phyloP scores from a whole-genome alignment of 345 rosid species.

The Pugionium cornutum region DNA sequence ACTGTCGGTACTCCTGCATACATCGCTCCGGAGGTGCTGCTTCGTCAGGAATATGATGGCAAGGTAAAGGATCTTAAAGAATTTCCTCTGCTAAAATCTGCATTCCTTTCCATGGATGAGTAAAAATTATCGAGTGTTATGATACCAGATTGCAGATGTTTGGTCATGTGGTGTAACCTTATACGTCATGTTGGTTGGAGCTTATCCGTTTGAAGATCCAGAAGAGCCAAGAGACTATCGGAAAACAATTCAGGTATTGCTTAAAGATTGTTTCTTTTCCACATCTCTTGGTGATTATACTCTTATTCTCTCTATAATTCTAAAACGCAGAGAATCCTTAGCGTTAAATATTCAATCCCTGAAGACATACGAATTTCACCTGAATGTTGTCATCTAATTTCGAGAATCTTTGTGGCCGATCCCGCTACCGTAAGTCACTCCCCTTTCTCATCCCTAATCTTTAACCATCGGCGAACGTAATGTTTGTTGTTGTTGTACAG shows the following conservation, averaged over 20 bases:
- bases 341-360: conserved; percentile 42
- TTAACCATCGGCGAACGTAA: no score
- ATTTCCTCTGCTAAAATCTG: background rate
- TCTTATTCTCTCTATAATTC: background rate
- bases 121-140: background rate
- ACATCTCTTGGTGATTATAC: no score
- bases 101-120: no score
- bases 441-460: no score
- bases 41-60: conserved; percentile 84
- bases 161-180: conserved; percentile 98
- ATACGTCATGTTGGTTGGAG: conserved; percentile 95
- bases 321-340: conserved; percentile 37
- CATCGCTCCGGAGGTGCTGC: conserved; percentile 92
- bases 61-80: conserved; percentile 51
- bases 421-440: conserved; percentile 38
- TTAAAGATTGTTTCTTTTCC: no score
- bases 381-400: conserved; percentile 40
- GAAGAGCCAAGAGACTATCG: conserved; percentile 84
- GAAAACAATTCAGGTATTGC: conserved; percentile 73
- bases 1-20: conserved; percentile 99
- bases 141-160: conserved; percentile 84
- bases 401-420: conserved; percentile 41
- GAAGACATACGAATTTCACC: conserved; percentile 40
- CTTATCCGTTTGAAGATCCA: conserved; percentile 96
- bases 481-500: conserved; percentile 42